phyloP scores from a whole-genome alignment of 2,329 filamentous ascomycete species.

The Fusarium sp. region DNA sequence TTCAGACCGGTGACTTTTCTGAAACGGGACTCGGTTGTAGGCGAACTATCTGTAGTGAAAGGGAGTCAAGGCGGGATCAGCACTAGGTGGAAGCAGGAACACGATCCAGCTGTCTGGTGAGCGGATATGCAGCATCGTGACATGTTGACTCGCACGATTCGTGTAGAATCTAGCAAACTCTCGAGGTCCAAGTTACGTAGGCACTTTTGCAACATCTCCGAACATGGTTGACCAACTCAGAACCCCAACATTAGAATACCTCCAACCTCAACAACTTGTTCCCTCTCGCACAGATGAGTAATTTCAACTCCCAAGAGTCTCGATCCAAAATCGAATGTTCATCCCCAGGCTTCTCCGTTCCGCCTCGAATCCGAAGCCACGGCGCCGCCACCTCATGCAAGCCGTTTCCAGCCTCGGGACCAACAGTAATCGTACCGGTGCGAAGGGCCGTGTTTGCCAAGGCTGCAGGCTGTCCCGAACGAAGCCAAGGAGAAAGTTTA shows the following conservation, averaged over 20 bases:
- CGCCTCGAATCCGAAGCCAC: background rate
- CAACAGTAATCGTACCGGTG: background rate
- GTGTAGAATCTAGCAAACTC: background rate
- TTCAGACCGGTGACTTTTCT: background rate
- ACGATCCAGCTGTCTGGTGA: background rate
- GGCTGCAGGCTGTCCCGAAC: background rate
- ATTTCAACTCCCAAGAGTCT: background rate
- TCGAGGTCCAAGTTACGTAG: background rate
- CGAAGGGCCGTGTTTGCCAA: background rate
- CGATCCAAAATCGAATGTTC: background rate
- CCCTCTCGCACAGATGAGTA: background rate
- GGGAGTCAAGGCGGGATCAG: background rate
- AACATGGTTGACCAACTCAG: background rate
- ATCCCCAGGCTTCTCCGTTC: background rate
- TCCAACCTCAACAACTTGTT: background rate
- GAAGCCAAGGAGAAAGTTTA: background rate
- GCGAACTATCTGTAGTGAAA: background rate
- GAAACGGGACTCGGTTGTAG: background rate
- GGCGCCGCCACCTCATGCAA: background rate
- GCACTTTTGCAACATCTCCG: background rate
- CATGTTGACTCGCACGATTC: background rate
- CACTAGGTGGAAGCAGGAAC: conserved; percentile 3
- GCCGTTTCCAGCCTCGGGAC: background rate
- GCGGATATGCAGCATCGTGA: background rate
- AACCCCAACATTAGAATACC: background rate